Evolutionary conservation across 768 basidiomycete genomes (phyloP), one percentile per base, ranked within the genome.

Genomic region (Lanmaoa rubissima): DNA sequence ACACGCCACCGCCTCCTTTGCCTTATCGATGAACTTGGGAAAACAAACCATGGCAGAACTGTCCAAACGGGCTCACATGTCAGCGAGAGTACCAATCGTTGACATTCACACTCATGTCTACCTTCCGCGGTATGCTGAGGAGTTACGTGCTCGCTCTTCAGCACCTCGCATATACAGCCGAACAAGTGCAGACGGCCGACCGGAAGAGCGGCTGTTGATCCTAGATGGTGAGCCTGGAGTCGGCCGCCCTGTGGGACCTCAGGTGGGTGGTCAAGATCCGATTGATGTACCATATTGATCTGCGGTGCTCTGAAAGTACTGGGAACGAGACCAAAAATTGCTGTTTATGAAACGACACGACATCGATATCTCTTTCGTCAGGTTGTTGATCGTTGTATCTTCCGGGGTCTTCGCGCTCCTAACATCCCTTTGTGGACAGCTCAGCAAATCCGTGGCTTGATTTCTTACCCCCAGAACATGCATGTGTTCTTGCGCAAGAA

Each of bases 371-470:
- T 91, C 88, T 17, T 79, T 92, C 32, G 86, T 92, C 54, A 90
- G 88, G 89, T 87, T 54, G 57, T 59, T 21, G 67, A 47, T 13
- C 9, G 26, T 26, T 34, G 28, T 19, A 42, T 52, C 61, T 47
- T 58, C 32, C 35, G 19, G 51, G 46, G 28, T 38, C 57, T 32
- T 55, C 50, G n/a, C 48, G 21, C 45, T 56, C 41, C 60, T 69
- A 53, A 73, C 59, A 21, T 24, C 35, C 36, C 10, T 47, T 55
- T 42, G 35, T 36, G 53, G 49, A 44, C 62, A 92, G 91, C 68
- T 82, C 89, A 26, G 92, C 92, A 28, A 94, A 95, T 65, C 93
- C 92, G 10, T 95, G 92, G 92, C 82, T 94, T 36, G 93, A 95
- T 70, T 94, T 94, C 66, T 79, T 95, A 24, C 70, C 86, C 5